These are phyloP conservation scores for Solanum corneliomulleri DNA, from an alignment of 257 asterid genomes.

Conservation along the genomic window DNA sequence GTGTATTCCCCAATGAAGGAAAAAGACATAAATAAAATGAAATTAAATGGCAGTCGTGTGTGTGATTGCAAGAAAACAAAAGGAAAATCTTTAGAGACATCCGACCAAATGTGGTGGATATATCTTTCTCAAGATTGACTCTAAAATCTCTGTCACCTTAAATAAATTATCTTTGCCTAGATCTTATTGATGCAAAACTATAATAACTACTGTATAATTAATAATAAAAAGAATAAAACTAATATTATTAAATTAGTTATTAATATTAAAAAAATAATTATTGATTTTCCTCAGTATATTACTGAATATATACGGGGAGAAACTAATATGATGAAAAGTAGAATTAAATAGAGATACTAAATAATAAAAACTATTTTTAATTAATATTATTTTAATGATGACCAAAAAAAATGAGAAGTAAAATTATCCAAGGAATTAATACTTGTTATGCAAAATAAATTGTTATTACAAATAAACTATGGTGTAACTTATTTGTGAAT, in stretches of 20 bases:
- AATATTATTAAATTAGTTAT: neutral
- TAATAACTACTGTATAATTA: neutral
- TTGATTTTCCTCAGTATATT: neutral
- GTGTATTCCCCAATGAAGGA: neutral
- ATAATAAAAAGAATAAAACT: neutral
- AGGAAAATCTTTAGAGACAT: neutral
- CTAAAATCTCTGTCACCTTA: conserved; percentile 21
- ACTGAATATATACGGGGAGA: neutral
- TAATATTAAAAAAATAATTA: neutral
- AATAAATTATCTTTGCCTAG: neutral
- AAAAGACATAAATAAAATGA: neutral
- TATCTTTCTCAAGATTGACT: conserved; percentile 34
- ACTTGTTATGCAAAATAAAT: no score
- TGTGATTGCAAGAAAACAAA: neutral
- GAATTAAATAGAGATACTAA: no score
- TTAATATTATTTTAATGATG: neutral
- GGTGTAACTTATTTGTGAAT: no score
- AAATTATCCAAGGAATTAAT: no score
- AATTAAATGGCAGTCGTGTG: neutral
- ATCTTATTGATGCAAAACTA: neutral
- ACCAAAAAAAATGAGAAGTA: neutral
- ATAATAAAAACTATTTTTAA: neutral
- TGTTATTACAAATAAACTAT: no score
- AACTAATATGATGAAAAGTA: no score
- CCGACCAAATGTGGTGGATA: conserved; percentile 33